Evolutionary conservation across 2,329 filamentous ascomycete genomes (phyloP), one percentile per base, ranked within the genome.

Genomic region (Alternaria sp.): DNA sequence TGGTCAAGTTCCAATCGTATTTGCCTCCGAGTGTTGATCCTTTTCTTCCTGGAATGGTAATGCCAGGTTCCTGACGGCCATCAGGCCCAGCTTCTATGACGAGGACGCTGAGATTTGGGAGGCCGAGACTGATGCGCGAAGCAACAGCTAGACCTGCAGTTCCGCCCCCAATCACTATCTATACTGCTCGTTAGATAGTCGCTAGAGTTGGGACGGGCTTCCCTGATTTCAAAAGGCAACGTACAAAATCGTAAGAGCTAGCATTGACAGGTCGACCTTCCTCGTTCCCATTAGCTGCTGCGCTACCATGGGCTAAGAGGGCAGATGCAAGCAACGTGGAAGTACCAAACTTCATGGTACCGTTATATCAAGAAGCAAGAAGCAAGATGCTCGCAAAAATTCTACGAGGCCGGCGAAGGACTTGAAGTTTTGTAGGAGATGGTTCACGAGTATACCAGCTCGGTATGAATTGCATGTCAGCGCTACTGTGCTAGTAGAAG

Each of bases 1-100:
- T 80, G 0, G 80, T 81, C 51, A 83, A 79, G 68, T 82, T 82
- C 72, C 69, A 73, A 24, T 73, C 69, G 40, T 69, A 72, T 44
- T 62, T 70, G 8, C 63, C 63, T 23, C 70, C 71, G 2, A 73
- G 59, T 0, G 71, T 72, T 8, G 68, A 70, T 17, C 71, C 70
- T 42, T 71, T 71, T 11, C 67, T 65, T 39, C 71, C 71, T 31
- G 70, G 71, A 8, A 73, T 63, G 29, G 45, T 59, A 56, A 73
- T 73, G 4, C 61, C 63, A 11, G 68, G 70, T 33, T 73, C 71
- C 40, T 69, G 55, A 40, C 65, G 62, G 29, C 67, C 70, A 53
- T 73, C 72, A 54, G 36, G 77, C 65, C 57, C 70, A 29, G 70
- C 70, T 59, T 73, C 70, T 14, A 72, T 66, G 11, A 73, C 65